These are phyloP conservation scores for Uromyces viciae-fabae DNA, from an alignment of 1,284 basidiomycete species.

Conservation along the genomic window DNA sequence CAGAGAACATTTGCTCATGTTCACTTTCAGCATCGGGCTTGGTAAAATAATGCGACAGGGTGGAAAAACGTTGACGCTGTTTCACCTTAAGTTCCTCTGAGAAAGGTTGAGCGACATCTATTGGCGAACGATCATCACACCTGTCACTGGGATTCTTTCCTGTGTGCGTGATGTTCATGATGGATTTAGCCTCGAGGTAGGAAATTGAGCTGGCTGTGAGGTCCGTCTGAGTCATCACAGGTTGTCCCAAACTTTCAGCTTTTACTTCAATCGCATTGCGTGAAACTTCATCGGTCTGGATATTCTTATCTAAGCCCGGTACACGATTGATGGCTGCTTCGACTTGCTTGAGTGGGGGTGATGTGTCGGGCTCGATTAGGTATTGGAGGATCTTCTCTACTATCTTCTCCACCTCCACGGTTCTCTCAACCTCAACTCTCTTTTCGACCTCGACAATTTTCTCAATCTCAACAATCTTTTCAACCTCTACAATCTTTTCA, in stretches of 20 bases:
- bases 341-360: constrained; percentile 54
- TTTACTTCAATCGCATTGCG: background rate
- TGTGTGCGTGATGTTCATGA: background rate
- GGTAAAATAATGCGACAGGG: constrained; percentile 1
- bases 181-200: constrained; percentile 17
- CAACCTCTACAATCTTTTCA: constrained; percentile 50
- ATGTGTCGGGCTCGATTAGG: constrained; percentile 49
- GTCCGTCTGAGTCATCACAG: constrained; percentile 46
- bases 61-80: constrained; percentile 2
- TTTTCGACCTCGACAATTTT: constrained; percentile 53
- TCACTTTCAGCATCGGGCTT: constrained; percentile 38
- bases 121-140: background rate
- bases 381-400: constrained; percentile 52
- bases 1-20: constrained; percentile 43
- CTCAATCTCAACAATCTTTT: constrained; percentile 53
- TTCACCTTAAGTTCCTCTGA: background rate
- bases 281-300: background rate
- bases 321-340: constrained; percentile 52
- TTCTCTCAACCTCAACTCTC: constrained; percentile 59
- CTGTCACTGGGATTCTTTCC: background rate
- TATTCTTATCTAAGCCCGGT: background rate
- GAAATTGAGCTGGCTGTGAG: constrained; percentile 45
- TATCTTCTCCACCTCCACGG: constrained; percentile 56
- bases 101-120: background rate
- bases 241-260: constrained; percentile 18